These are phyloP conservation scores for Alternaria gaisen DNA, from an alignment of 2,329 filamentous ascomycete species.

Conservation along the genomic window DNA sequence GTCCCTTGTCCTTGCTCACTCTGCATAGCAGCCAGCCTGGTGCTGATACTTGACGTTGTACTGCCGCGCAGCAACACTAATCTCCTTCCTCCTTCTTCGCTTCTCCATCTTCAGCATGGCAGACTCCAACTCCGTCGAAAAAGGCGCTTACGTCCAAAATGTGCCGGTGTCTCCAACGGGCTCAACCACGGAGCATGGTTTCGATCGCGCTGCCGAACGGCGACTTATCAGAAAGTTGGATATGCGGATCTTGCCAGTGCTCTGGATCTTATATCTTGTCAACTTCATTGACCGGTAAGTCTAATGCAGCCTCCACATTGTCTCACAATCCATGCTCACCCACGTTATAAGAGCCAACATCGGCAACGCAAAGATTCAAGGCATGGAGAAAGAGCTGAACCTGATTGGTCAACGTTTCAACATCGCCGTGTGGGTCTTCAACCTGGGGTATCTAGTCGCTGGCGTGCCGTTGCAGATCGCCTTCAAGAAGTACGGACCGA, in stretches of 20 bases:
- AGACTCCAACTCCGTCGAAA: slow-evolving; percentile 18
- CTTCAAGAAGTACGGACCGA: slow-evolving; percentile 48
- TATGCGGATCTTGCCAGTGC: slow-evolving; percentile 39
- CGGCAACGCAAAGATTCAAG: slow-evolving; percentile 49
- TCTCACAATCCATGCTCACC: background rate
- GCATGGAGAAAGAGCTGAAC: slow-evolving; percentile 47
- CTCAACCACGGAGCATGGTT: slow-evolving; percentile 17
- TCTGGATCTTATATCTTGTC: slow-evolving; percentile 47
- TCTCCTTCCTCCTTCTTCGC: background rate
- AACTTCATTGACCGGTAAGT: slow-evolving; percentile 45
- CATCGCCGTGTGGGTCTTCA: slow-evolving; percentile 51
- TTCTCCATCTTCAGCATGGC: slow-evolving; percentile 4
- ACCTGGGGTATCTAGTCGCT: slow-evolving; percentile 48
- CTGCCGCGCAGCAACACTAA: background rate
- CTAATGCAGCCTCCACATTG: background rate
- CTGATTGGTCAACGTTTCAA: slow-evolving; percentile 50
- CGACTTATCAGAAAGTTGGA: slow-evolving; percentile 44
- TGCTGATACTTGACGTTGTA: background rate
- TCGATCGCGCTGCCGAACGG: slow-evolving; percentile 38
- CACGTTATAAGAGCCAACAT: slow-evolving; percentile 31
- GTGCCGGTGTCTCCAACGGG: slow-evolving; percentile 13
- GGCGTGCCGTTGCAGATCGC: slow-evolving; percentile 46
- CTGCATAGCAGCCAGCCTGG: background rate
- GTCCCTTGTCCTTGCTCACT: background rate
- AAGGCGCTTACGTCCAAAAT: slow-evolving; percentile 16